Evolutionary conservation across 352 stramenopile species (phyloP).

Genomic region (Globisporangium takayamanum): DNA sequence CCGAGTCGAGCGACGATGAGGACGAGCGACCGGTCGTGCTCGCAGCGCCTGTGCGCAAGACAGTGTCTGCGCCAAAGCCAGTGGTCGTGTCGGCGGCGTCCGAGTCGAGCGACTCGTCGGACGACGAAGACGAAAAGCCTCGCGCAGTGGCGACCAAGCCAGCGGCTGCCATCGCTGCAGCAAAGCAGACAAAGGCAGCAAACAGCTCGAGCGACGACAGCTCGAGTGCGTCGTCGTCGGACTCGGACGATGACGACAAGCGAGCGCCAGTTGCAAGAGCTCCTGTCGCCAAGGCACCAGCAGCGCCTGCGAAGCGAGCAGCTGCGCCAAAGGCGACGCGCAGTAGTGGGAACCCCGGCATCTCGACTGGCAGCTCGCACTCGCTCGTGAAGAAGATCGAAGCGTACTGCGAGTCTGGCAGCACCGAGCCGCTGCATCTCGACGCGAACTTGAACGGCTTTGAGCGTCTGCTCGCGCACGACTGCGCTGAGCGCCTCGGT

Average conservation of each 20-base stretch:
- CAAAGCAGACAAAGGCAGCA: background rate
- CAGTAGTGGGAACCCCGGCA: constrained; percentile 21
- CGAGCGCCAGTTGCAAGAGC: constrained; percentile 1
- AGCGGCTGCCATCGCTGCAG: background rate
- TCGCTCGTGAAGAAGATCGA: constrained; percentile 85
- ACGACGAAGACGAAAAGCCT: constrained; percentile 14
- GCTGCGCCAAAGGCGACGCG: constrained; percentile 12
- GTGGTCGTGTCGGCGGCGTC: constrained; percentile 2
- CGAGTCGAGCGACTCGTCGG: constrained; percentile 1
- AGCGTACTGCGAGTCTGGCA: constrained; percentile 45
- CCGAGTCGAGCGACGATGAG: constrained; percentile 37
- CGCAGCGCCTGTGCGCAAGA: constrained; percentile 5
- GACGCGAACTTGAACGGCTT: constrained; percentile 77
- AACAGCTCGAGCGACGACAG: constrained; percentile 8
- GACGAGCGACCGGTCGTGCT: constrained; percentile 18
- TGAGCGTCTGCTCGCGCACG: constrained; percentile 73
- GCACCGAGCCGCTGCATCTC: constrained; percentile 47
- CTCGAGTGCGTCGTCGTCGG: constrained; percentile 15
- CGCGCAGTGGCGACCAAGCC: constrained; percentile 1
- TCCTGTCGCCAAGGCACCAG: background rate
- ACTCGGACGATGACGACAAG: constrained; percentile 10
- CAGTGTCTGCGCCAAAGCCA: background rate
- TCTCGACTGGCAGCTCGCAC: constrained; percentile 61
- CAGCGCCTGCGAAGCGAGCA: constrained; percentile 9
- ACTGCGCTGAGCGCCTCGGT: constrained; percentile 72